A percentile compares a stretch with the other conserved stretches of the same genome.
These are phyloP conservation scores for Chalciporus piperatus DNA, from an alignment of 768 basidiomycete species.

Conservation along the genomic window DNA sequence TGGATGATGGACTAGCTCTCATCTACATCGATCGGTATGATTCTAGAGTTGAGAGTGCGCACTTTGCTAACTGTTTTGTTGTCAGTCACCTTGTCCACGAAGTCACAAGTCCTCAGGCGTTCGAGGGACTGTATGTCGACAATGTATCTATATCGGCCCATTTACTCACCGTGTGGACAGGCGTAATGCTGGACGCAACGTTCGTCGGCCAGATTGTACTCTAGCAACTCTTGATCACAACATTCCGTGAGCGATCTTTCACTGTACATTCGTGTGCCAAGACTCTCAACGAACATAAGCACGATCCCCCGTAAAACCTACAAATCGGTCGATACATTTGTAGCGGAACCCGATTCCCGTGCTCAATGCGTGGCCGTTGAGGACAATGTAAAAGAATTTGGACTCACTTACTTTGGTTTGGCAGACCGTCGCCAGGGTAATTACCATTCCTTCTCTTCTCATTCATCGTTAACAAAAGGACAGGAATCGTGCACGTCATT, in stretches of 20 bases:
- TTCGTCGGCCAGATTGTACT: constrained; percentile 85
- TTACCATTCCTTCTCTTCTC: constrained; percentile 1
- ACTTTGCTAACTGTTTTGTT: not conserved
- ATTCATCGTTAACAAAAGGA: constrained; percentile 16
- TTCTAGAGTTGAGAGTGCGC: not conserved
- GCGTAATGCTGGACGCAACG: constrained; percentile 69
- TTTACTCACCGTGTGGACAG: constrained; percentile 33
- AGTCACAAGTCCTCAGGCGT: constrained; percentile 93
- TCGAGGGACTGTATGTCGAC: constrained; percentile 71
- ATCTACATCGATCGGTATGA: constrained; percentile 79
- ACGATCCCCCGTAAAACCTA: constrained; percentile 75
- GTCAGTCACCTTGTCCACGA: constrained; percentile 71
- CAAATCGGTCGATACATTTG: constrained; percentile 67
- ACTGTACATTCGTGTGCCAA: not conserved
- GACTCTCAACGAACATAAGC: constrained; percentile 33
- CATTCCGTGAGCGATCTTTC: constrained; percentile 59
- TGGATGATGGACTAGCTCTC: constrained; percentile 75
- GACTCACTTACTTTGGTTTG: constrained; percentile 90
- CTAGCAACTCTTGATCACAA: constrained; percentile 89
- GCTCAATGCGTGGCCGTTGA: constrained; percentile 82
- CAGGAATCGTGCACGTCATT: constrained; percentile 85
- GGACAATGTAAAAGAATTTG: constrained; percentile 89
- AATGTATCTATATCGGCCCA: not conserved
- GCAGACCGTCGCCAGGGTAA: constrained; percentile 83
- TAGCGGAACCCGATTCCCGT: constrained; percentile 81